Base-by-base conservation (phyloP, 345 rosid species). In the Boechera divaricarpa region DNA sequence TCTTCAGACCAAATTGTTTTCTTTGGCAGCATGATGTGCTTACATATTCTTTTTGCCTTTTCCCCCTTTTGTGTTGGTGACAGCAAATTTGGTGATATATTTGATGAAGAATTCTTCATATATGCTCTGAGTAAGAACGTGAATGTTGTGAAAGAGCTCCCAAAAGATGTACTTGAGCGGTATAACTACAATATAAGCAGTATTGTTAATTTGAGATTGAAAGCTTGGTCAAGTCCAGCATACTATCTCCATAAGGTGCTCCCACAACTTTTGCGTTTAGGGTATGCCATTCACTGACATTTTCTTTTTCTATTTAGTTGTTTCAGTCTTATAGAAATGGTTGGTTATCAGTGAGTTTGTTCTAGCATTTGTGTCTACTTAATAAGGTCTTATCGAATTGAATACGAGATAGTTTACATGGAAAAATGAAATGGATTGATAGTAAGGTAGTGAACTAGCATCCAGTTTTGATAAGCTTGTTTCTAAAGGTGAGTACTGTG, bases 81-180 rank as follows among this genome's bases (percentile, higher is more conserved):
- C 94, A 94, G 98, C 86, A 88, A 92, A 66, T 95, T 95, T 70
- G 90, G 96, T 35, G 97, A 90, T 56, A 95, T 95, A 70, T 95
- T 95, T 77, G 98, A 95, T 72, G 98, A 95, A 83, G 97, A 87
- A 70, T 92, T 88, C 85, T 95, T 95, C 80, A 88, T 92, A 54
- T 75, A 83, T 70, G 75, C 89, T 2, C 96, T 95, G 70, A 82
- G 83, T 83, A 88, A 89, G 82, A 85, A 88, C 55, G 97, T 95
- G 62, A 84, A 83, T 54, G 88, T 95, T 31, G 89, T 89, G 79
- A 87, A 83, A 70, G 87, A 86, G 74, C 96, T 92, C 71, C 99
- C 97, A 61, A 83, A 63, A 60, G 99, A 91, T 63, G 56, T 95
- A 61, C 97, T 95, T 80, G 89, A 87, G 85, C 91, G 58, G 53